Base-by-base conservation (phyloP, 1,284 basidiomycete species). In the Hymenochaete sp. region DNA sequence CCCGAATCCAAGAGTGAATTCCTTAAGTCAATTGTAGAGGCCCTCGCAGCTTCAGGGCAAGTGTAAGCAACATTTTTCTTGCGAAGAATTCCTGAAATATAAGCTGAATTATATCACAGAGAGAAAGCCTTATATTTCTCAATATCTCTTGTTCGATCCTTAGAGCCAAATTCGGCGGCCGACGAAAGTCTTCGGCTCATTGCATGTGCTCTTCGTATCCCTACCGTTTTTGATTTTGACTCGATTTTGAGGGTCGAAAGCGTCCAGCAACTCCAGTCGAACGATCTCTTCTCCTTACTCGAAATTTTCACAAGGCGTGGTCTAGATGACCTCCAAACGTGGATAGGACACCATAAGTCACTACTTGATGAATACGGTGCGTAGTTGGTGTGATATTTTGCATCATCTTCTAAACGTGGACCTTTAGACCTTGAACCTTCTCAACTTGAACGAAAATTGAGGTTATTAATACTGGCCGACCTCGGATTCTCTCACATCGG, bases 401-500 rank as follows among this genome's bases (percentile, higher is more conserved):
- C 36, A n/a, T 4, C 29, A 28, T 14, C 16, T 16, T 36, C 41
- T n/a, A 4, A 26, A 27, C 8, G 2, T 31, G 25, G 8, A 45
- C 21, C 18, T 8, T 6, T 39, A 71, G 82, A 71, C 26, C 63
- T 85, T 37, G 74, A 78, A 41, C 59, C 62, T 35, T 46, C 65
- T 9, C 71, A 78, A 45, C 69, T 95, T 19, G 77, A 85, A 59
- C 77, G 74, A 55, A 96, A 95, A 68, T 81, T 95, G 42, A 77
- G 86, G 37, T 72, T 93, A 4, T 69, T 95, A 35, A 79, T 81
- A 4, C 75, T 96, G 37, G 78, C 88, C 7, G 79, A 86, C 1
- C 72, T 95, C 22, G 86, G 79, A 22, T 83, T 86, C 55, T 68
- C 81, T 51, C 77, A 87, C 53, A 71, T 90, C 39, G 84, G 88